Base-by-base conservation (phyloP, 2,329 filamentous ascomycete genomes). In the Nemania sp. region DNA sequence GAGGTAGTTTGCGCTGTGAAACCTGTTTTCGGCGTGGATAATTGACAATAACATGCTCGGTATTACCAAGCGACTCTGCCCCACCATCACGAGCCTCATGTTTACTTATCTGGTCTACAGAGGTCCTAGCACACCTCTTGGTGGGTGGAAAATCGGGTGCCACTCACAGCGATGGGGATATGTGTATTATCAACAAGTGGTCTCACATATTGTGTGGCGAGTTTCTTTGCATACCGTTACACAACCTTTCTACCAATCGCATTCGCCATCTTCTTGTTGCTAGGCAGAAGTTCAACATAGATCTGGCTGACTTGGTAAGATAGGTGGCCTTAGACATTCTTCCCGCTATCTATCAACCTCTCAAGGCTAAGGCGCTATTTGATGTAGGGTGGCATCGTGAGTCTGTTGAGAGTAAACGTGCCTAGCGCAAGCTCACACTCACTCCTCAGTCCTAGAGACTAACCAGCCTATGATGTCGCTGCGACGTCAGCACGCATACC, bases 401-500 rank as follows among this genome's bases (percentile, higher is more conserved):
- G n/a, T n/a, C n/a, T n/a, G n/a, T n/a, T n/a, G n/a, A n/a, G n/a
- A n/a, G 5, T n/a, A 56, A 55, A 57, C 7, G 45, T 26, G n/a
- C n/a, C n/a, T n/a, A 55, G 41, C 13, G 26, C n/a, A 43, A 51
- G 20, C 26, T 55, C 27, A 15, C 49, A 51, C 20, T 24, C 24
- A 49, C 57, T 61, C 41, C 6, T 24, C 13, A 4, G 27, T 27
- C 5, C 22, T 27, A 27, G 3, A 3, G 29, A n/a, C 6, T 13
- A 29, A 18, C 13, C 54, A 26, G 43, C 73, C 67, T 72, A 76
- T 76, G 72, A 74, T 74, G 72, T 62, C 69, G 70, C 60, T 64
- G 62, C 68, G 71, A 76, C 75, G 74, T 77, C 75, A 76, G 73
- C 73, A 57, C 73, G 74, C 73, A 76, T 69, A 56, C 64, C 71